A percentile compares a stretch with the other conserved stretches of the same genome.
phyloP scores from a whole-genome alignment of 2,329 filamentous ascomycete genomes.

The Periglandula ipomoeae region DNA sequence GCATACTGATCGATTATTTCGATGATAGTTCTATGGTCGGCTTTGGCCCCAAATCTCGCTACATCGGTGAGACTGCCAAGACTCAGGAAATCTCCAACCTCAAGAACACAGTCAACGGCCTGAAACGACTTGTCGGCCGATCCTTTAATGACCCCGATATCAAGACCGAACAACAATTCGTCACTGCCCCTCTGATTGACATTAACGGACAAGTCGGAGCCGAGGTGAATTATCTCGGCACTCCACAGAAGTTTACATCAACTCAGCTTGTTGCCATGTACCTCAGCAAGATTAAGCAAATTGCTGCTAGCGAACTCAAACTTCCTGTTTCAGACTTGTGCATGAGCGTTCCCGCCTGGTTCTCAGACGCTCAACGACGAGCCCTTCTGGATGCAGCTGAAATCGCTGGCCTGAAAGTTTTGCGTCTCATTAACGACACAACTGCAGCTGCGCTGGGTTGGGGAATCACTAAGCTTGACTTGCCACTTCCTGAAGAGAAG shows the following conservation, averaged over 20 bases:
- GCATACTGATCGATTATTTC: background rate
- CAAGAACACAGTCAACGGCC: conserved; percentile 91
- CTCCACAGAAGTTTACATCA: conserved; percentile 92
- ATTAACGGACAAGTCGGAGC: conserved; percentile 90
- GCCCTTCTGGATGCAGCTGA: conserved; percentile 84
- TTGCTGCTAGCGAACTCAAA: conserved; percentile 77
- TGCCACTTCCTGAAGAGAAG: conserved; percentile 82
- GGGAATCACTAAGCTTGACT: conserved; percentile 95
- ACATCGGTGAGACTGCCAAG: conserved; percentile 91
- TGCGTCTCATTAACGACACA: conserved; percentile 95
- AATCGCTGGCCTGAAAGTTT: conserved; percentile 84
- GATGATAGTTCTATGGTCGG: conserved; percentile 74
- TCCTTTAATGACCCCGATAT: conserved; percentile 83
- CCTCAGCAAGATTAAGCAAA: conserved; percentile 87
- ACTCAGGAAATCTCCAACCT: conserved; percentile 99
- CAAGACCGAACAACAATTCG: conserved; percentile 83
- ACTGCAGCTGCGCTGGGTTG: conserved; percentile 93
- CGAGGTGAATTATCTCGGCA: conserved; percentile 85
- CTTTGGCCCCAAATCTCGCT: conserved; percentile 89
- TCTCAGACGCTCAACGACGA: conserved; percentile 88
- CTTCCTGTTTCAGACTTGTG: conserved; percentile 88
- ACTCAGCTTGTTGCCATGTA: conserved; percentile 94
- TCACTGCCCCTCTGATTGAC: conserved; percentile 79
- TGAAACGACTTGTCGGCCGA: conserved; percentile 90
- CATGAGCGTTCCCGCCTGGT: conserved; percentile 92